Evolutionary conservation across 2,329 filamentous ascomycete genomes (phyloP), one percentile per base, ranked within the genome.

Genomic region (Fusarium equiseti): DNA sequence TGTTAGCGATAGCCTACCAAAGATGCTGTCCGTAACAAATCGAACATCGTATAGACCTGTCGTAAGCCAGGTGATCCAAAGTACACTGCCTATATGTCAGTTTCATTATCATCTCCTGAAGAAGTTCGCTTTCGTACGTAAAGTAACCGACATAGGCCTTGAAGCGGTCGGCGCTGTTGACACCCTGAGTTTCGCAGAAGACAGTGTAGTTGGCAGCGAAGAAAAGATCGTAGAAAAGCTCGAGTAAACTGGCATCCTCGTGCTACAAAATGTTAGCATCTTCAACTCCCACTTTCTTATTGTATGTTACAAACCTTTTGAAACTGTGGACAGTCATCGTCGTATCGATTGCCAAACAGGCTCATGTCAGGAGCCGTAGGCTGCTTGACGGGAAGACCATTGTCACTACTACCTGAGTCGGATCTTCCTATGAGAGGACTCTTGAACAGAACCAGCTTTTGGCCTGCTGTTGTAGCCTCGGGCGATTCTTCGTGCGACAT

Each of bases 51-150:
- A 91, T 2, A 91, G 79, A 10, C 86, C 85, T 26, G 89, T 86
- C 63, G 90, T 83, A 38, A 91, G 84, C 90, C 90, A 92, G n/a
- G 88, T 91, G 63, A 90, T 86, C 90, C 89, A 92, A 8, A 91
- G 80, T 20, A 91, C 81, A 24, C 86, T 83, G 18, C n/a, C 1
- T 2, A 6, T 29, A 11, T 26, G n/a, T 12, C 43, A 29, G 31
- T n/a, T 6, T 6, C 5, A 5, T 31, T 2, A 1, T 10, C 10
- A 0, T 13, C 6, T 3, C 1, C 13, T 8, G 16, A 20, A 27
- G 6, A 26, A 5, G 8, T 15, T 12, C 10, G 5, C 2, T 12
- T 16, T 35, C 68, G 16, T 63, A 80, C 78, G 71, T 76, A 42
- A 82, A 82, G 58, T 77, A 81, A 10, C 79, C 80, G n/a, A 80